Conservation (phyloP, 768 basidiomycete species). For the Infundibulicybe gibba region DNA sequence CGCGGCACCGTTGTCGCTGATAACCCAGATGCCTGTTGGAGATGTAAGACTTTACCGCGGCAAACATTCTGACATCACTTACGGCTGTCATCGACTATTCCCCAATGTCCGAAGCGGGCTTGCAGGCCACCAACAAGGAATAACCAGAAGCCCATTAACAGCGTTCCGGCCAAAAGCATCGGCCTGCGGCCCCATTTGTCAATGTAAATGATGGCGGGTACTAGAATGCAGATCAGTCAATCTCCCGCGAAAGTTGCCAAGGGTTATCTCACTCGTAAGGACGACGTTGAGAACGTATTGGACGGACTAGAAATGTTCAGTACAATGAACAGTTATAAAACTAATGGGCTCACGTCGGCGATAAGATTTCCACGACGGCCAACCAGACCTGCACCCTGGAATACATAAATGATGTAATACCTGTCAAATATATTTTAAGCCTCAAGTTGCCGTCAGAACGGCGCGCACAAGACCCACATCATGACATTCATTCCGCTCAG, state of each 20-base stretch:
- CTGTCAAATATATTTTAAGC: conserved; percentile 17
- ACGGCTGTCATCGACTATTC: conserved; percentile 32
- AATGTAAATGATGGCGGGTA: conserved; percentile 58
- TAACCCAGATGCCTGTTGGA: conserved; percentile 41
- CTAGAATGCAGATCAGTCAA: conserved; percentile 24
- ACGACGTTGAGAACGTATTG: conserved; percentile 56
- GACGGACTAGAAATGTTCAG: conserved; percentile 42
- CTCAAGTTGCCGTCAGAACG: background rate
- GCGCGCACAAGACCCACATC: conserved; percentile 45
- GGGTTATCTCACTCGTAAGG: conserved; percentile 32
- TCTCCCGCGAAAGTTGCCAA: conserved; percentile 34
- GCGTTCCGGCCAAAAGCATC: conserved; percentile 62
- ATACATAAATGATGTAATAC: conserved; percentile 70
- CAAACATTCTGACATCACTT: conserved; percentile 6
- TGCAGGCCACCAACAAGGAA: conserved; percentile 77
- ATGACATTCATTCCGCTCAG: conserved; percentile 78
- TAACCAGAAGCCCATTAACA: conserved; percentile 74
- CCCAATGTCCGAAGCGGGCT: conserved; percentile 64
- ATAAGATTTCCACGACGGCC: conserved; percentile 73
- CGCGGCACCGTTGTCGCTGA: conserved; percentile 45
- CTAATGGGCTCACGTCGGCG: conserved; percentile 37
- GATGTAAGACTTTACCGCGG: background rate
- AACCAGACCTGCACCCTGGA: conserved; percentile 74
- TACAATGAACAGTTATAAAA: background rate
- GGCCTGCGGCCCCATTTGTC: conserved; percentile 80